These are phyloP conservation scores for Aspergillus clavatus DNA, from an alignment of 2,329 filamentous ascomycete species.

Conservation along the genomic window DNA sequence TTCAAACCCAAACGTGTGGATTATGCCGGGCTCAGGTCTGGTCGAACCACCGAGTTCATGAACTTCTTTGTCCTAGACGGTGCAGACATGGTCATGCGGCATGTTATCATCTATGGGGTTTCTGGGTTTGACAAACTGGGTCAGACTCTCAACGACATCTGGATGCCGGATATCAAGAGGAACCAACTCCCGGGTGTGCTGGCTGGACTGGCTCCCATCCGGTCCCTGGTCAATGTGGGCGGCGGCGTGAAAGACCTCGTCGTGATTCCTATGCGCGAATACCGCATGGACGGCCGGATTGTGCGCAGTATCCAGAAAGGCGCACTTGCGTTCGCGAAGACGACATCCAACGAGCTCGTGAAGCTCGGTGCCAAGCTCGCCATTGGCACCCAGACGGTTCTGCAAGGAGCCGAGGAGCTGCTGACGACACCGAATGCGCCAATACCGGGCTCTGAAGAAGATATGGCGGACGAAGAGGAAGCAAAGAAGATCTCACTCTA, in stretches of 20 bases:
- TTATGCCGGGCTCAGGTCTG: conserved; percentile 85
- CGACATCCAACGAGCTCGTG: conserved; percentile 89
- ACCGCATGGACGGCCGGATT: conserved; percentile 87
- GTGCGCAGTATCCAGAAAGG: conserved; percentile 91
- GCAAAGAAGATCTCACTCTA: conserved; percentile 82
- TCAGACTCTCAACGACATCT: conserved; percentile 87
- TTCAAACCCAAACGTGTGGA: conserved; percentile 99
- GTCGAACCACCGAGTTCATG: conserved; percentile 96
- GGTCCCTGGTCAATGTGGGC: conserved; percentile 85
- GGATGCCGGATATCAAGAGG: conserved; percentile 86
- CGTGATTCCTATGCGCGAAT: conserved; percentile 85
- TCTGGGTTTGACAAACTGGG: conserved; percentile 86
- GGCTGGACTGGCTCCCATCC: conserved; percentile 82
- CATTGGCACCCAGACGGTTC: conserved; percentile 87
- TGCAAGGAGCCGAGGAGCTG: conserved; percentile 82
- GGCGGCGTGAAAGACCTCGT: conserved; percentile 81
- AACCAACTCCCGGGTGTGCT: conserved; percentile 88
- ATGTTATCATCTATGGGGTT: conserved; percentile 88
- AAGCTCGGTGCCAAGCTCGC: conserved; percentile 91
- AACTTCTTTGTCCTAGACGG: conserved; percentile 93
- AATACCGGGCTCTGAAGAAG: conserved; percentile 51
- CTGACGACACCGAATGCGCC: conserved; percentile 42
- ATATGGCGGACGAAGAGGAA: conserved; percentile 62
- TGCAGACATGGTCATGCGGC: conserved; percentile 76
- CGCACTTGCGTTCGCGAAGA: conserved; percentile 81